Percentiles rank a stretch among this genome's conserved stretches.
These are phyloP conservation scores for Trifolium pratense DNA, from an alignment of 306 rosid genomes.

Conservation along the genomic window DNA sequence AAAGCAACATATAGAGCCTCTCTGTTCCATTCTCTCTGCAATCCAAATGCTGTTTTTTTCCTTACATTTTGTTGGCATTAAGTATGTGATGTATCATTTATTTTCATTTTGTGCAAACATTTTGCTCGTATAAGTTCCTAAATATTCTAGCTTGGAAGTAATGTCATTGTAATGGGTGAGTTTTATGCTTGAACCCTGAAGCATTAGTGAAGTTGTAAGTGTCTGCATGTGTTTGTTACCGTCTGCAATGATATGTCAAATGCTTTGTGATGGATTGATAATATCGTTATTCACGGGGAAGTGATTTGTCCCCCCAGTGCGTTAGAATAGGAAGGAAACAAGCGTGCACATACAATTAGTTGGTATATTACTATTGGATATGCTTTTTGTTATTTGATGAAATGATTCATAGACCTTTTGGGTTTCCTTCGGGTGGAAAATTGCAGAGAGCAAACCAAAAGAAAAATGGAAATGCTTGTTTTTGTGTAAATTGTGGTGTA, in stretches of 20 bases:
- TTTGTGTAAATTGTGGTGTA: neutral
- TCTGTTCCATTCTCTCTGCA: neutral
- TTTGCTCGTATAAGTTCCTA: neutral
- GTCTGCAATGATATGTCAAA: neutral
- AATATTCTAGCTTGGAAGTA: conserved; percentile 8
- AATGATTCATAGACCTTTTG: conserved; percentile 9
- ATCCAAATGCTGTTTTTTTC: neutral
- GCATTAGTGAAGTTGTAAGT: neutral
- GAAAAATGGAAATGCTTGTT: neutral
- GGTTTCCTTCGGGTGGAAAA: neutral
- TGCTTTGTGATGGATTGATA: conserved; percentile 23
- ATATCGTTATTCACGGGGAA: neutral
- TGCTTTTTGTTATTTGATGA: neutral
- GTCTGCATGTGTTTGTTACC: neutral
- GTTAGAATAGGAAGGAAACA: neutral
- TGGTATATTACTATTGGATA: neutral
- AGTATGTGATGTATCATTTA: neutral
- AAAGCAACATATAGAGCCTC: neutral
- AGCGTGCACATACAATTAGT: neutral
- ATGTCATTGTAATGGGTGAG: neutral
- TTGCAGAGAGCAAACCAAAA: neutral
- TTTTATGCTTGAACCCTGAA: conserved; percentile 11
- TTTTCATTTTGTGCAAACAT: neutral
- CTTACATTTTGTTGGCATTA: neutral
- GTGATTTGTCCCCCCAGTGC: neutral